Evolutionary conservation across 148 eudicot genomes (phyloP).

Genomic region (Drosera capensis): DNA sequence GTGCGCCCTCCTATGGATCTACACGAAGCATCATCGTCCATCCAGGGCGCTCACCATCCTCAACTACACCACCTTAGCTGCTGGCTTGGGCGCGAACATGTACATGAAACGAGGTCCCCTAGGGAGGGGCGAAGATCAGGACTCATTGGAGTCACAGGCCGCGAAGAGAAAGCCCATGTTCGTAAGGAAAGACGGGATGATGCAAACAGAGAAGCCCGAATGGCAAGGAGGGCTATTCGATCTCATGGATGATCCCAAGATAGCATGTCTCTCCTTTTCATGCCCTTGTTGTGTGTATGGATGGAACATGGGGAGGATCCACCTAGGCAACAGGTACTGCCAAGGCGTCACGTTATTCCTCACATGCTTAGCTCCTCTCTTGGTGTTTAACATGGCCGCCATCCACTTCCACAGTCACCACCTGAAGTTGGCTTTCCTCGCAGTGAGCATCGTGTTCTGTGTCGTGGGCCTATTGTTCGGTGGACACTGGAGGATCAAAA

Average conservation of each 20-base stretch:
- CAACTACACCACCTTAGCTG: not conserved
- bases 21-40: not conserved
- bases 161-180: not conserved
- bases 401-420: not conserved
- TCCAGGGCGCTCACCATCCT: not conserved
- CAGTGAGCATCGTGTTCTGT: not conserved
- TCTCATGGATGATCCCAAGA: not conserved
- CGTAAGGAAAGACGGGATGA: not conserved
- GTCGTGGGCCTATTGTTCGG: not conserved
- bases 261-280: not conserved
- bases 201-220: not conserved
- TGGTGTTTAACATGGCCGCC: not conserved
- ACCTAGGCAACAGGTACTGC: not conserved
- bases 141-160: not conserved
- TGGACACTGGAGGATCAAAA: not conserved
- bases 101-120: not conserved
- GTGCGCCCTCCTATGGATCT: not conserved
- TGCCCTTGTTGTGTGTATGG: not conserved
- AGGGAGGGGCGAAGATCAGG: not conserved
- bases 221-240: not conserved
- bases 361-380: not conserved
- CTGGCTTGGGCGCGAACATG: not conserved
- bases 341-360: not conserved
- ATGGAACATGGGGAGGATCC: not conserved
- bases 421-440: not conserved